These are phyloP conservation scores for Alternaria ventricosa DNA, from an alignment of 2,329 filamentous ascomycete species.

Conservation along the genomic window DNA sequence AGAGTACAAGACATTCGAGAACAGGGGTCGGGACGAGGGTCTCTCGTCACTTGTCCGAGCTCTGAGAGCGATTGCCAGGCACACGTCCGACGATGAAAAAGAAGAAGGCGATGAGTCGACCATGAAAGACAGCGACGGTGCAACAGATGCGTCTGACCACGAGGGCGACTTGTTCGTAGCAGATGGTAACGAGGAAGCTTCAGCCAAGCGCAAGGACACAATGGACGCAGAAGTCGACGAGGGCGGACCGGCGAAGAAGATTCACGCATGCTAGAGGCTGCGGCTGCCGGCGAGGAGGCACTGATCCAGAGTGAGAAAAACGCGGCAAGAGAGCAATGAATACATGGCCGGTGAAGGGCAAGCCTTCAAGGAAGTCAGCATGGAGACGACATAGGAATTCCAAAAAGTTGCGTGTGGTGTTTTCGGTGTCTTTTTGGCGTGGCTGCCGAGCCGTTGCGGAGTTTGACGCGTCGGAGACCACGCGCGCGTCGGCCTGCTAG, in stretches of 20 bases:
- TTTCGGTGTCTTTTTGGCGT: no score
- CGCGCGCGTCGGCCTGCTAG: not conserved
- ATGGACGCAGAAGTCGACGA: not conserved
- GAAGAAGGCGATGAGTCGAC: not conserved
- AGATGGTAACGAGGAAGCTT: not conserved
- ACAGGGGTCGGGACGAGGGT: no score
- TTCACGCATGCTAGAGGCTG: not conserved
- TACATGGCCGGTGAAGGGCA: no score
- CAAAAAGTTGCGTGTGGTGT: no score
- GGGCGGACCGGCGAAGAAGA: not conserved
- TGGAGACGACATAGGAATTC: no score
- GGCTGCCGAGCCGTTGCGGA: not conserved
- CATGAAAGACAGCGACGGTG: not conserved
- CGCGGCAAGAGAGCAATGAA: no score
- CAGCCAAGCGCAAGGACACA: not conserved
- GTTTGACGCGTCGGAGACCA: not conserved
- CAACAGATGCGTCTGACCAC: fast-evolving
- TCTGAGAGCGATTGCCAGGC: not conserved
- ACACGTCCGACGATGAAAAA: not conserved
- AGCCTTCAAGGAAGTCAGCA: no score
- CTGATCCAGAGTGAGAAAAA: no score
- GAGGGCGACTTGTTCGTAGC: fast-evolving
- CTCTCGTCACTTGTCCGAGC: not conserved
- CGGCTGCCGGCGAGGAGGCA: not conserved
- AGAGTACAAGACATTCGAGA: not conserved